Base-by-base conservation (phyloP, 1,139 yeast genomes). In the Saccharomyces hybrid region DNA sequence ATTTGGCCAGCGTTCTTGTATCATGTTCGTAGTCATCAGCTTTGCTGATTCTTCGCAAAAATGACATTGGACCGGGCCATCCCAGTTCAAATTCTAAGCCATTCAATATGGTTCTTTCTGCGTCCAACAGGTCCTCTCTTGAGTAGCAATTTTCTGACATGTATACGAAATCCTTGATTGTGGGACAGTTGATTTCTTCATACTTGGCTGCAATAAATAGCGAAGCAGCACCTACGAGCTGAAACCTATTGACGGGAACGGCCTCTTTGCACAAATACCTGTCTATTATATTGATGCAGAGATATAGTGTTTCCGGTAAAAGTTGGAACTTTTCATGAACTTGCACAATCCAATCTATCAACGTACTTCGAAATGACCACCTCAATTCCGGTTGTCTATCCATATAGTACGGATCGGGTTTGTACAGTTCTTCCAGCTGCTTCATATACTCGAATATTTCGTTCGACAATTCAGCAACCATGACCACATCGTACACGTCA, bases 51-150 rank as follows among this genome's bases (percentile, higher is more conserved):
- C 97, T 82, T 69, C 99, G 81, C 60, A 93, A 76, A 65, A 93
- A 93, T 42, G 96, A 86, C 98, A 93, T 91, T 54, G 99, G 99
- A 7, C 98, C 98, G 0, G 99, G 98, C 90, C 93, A 91, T 26
- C 97, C 97, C 79, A 93, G 83, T 70, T 93, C 96, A 71, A 93
- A 93, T 62, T 89, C 89, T 59, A 93, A 78, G 53, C 89, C 85
- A 66, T 88, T 95, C 65, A 93, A 86, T 95, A 93, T 89, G 69
- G 84, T 91, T 64, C 93, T 78, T 73, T 93, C 99, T 3, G 98
- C 98, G 66, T 83, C 84, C 58, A 90, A 77, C 58, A 93, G 83
- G 64, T 93, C 97, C 31, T 88, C 96, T 44, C 82, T 79, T 5
- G 87, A 75, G 71, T 88, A 91, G 32, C 91, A 90, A 67, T 90